These are phyloP conservation scores for Albophoma yamanashiensis DNA, from an alignment of 2,329 filamentous ascomycete genomes.

Conservation along the genomic window DNA sequence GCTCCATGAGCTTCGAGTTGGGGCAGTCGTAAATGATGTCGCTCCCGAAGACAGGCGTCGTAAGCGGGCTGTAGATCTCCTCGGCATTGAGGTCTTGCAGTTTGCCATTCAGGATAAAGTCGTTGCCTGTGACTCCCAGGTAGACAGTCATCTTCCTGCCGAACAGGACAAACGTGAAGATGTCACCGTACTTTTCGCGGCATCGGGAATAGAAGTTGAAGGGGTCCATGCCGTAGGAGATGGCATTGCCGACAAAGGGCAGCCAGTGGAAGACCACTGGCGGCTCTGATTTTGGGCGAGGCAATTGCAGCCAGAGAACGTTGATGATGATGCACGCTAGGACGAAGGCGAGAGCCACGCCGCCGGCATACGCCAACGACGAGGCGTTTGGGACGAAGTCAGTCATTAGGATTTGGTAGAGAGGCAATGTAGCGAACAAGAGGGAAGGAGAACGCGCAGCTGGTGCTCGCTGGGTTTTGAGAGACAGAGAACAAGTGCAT, in stretches of 20 bases:
- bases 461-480: too few relatives aligned
- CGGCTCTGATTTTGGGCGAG: conserved; percentile 20
- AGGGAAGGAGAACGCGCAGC: too few relatives aligned
- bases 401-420: too few relatives aligned
- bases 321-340: neutral
- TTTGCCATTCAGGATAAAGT: conserved; percentile 46
- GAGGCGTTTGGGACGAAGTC: too few relatives aligned
- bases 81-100: conserved; percentile 41
- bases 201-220: too few relatives aligned
- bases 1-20: conserved; percentile 78
- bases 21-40: conserved; percentile 79
- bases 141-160: conserved; percentile 39
- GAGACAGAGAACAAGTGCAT: too few relatives aligned
- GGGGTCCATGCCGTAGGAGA: conserved; percentile 60
- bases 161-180: conserved; percentile 46
- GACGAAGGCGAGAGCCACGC: too few relatives aligned
- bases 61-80: conserved; percentile 40
- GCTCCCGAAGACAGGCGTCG: conserved; percentile 55
- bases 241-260: conserved; percentile 57
- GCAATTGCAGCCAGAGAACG: neutral
- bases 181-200: too few relatives aligned
- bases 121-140: conserved; percentile 39
- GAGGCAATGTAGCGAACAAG: too few relatives aligned
- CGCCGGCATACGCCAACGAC: too few relatives aligned
- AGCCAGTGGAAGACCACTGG: conserved; percentile 50